A percentile compares a stretch with the other conserved stretches of the same genome.
These are phyloP conservation scores for Colletotrichum higginsianum DNA, from an alignment of 2,329 filamentous ascomycete species.

Conservation along the genomic window DNA sequence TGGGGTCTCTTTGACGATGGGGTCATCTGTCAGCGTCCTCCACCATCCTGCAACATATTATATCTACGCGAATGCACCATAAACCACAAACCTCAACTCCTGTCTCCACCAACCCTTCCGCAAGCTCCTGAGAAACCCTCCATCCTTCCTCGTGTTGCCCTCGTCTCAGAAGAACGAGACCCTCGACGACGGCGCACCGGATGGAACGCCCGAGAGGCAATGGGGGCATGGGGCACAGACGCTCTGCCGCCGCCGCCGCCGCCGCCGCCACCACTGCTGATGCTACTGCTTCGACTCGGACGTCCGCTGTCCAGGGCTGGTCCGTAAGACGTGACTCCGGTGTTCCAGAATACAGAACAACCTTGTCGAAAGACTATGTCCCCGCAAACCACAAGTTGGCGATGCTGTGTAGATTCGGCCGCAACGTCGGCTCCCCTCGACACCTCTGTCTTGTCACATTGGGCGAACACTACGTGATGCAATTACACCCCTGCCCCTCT, in stretches of 20 bases:
- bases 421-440: conserved; percentile 19
- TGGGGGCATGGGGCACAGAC: not conserved
- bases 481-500: conserved; percentile 12
- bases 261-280: not conserved
- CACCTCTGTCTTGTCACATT: conserved; percentile 12
- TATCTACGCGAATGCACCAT: conserved; percentile 31
- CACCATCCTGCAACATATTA: conserved; percentile 32
- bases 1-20: conserved; percentile 20
- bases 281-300: not conserved
- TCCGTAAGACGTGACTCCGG: conserved; percentile 25
- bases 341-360: conserved; percentile 32
- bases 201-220: conserved; percentile 22
- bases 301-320: not conserved
- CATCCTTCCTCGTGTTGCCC: conserved; percentile 10
- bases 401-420: conserved; percentile 1
- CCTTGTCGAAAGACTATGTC: conserved; percentile 10
- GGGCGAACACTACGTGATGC: not conserved
- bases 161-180: conserved; percentile 21
- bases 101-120: conserved; percentile 27
- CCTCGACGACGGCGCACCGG: conserved; percentile 14
- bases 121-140: conserved; percentile 30
- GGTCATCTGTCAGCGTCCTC: conserved; percentile 21
- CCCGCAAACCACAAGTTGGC: not conserved
- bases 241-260: not conserved
- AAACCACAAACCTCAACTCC: conserved; percentile 13